These are phyloP conservation scores for Cercospora sp. DNA, from an alignment of 2,329 filamentous ascomycete genomes.

Conservation along the genomic window DNA sequence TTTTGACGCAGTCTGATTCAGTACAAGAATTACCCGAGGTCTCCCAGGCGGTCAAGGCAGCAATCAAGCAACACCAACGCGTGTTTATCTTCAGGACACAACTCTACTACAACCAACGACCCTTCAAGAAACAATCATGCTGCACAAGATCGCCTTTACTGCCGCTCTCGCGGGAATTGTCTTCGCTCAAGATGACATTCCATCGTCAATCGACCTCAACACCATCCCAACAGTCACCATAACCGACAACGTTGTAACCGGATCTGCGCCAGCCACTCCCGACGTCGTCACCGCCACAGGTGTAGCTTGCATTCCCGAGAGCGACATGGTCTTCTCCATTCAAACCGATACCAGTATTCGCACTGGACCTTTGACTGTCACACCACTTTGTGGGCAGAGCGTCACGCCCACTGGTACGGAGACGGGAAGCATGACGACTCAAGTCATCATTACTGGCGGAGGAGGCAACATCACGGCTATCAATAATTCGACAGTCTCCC, in stretches of 20 bases:
- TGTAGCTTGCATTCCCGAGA: slow-evolving; percentile 16
- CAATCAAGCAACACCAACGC: not conserved
- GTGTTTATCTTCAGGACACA: not conserved
- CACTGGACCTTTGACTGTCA: slow-evolving; percentile 16
- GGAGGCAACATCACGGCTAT: not conserved
- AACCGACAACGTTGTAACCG: slow-evolving; percentile 8
- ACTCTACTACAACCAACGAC: not conserved
- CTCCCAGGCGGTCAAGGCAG: not conserved
- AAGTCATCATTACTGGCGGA: not conserved
- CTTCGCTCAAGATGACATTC: slow-evolving; percentile 7
- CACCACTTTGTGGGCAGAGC: slow-evolving; percentile 15
- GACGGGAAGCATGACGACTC: slow-evolving; percentile 11
- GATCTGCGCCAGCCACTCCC: slow-evolving; percentile 9
- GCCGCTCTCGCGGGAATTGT: slow-evolving; percentile 11
- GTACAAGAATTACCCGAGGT: not conserved
- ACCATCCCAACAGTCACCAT: slow-evolving; percentile 17
- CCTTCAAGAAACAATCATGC: slow-evolving; percentile 10
- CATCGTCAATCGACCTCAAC: slow-evolving; percentile 9
- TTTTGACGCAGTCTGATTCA: not conserved
- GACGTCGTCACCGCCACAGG: slow-evolving; percentile 9
- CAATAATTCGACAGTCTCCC: not conserved
- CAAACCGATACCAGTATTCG: slow-evolving; percentile 25
- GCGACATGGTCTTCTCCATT: slow-evolving; percentile 23
- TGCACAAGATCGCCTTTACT: slow-evolving; percentile 10
- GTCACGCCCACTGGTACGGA: not conserved